These are phyloP conservation scores for Ganoderma sp. DNA, from an alignment of 1,284 basidiomycete genomes.

Conservation along the genomic window DNA sequence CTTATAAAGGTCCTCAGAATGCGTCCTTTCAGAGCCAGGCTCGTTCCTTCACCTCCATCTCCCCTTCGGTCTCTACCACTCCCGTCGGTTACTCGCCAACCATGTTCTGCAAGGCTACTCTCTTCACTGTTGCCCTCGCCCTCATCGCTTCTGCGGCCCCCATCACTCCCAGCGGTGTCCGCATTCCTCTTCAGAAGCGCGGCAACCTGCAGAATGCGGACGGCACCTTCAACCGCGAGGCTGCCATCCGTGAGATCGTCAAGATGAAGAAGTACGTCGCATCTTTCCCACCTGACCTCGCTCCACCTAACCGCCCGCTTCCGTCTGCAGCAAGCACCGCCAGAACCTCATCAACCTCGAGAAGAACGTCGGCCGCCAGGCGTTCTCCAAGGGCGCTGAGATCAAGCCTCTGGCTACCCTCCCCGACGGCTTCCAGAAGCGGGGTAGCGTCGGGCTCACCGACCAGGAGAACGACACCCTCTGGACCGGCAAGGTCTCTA, in stretches of 20 bases:
- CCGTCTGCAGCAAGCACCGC: slow-evolving; percentile 25
- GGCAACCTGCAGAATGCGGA: slow-evolving; percentile 31
- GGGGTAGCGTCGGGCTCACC: slow-evolving; percentile 21
- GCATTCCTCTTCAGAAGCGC: slow-evolving; percentile 35
- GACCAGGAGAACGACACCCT: slow-evolving; percentile 22
- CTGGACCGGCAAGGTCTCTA: slow-evolving; percentile 28
- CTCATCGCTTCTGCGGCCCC: slow-evolving; percentile 29
- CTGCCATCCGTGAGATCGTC: slow-evolving; percentile 28
- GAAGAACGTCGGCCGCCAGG: slow-evolving; percentile 27
- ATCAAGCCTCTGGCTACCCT: slow-evolving; percentile 17
- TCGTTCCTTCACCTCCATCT: slow-evolving; percentile 39
- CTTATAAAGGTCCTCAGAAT: not conserved
- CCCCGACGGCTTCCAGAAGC: slow-evolving; percentile 15
- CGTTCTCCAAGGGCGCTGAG: slow-evolving; percentile 22
- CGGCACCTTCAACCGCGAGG: slow-evolving; percentile 35
- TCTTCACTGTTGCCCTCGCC: slow-evolving; percentile 9
- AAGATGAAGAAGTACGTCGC: slow-evolving; percentile 31
- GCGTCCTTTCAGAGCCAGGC: not conserved
- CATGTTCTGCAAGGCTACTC: slow-evolving; percentile 17
- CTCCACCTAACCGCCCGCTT: not conserved
- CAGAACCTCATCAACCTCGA: slow-evolving; percentile 31
- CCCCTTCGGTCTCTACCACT: slow-evolving; percentile 48
- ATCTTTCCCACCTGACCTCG: not conserved
- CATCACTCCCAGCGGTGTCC: slow-evolving; percentile 22
- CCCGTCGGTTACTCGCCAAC: slow-evolving; percentile 10